Conservation (phyloP, 345 rosid genomes). For the Clausena lansium region DNA sequence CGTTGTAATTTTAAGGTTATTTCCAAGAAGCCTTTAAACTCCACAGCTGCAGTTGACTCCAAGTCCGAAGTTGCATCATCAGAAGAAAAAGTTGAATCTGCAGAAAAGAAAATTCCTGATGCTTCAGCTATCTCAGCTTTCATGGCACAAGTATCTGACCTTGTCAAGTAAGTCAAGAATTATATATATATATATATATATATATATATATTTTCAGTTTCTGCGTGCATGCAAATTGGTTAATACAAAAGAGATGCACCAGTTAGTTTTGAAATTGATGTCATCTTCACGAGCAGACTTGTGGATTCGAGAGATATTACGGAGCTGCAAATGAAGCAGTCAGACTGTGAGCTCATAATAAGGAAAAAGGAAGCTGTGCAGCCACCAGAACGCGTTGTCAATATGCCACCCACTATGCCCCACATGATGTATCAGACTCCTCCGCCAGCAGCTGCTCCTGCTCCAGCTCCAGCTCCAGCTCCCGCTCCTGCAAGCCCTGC, state of each 20-base stretch:
- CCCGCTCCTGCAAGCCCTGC: conserved; percentile 38
- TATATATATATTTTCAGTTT: background rate
- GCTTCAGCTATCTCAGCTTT: conserved; percentile 58
- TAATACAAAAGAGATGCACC: background rate
- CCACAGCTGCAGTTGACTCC: conserved; percentile 33
- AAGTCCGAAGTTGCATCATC: conserved; percentile 23
- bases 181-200: too few species aligned
- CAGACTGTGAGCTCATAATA: conserved; percentile 73
- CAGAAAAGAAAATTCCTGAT: conserved; percentile 48
- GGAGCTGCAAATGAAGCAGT: conserved; percentile 86
- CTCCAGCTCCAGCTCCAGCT: conserved; percentile 32
- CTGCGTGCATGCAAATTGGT: background rate
- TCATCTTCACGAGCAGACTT: conserved; percentile 49
- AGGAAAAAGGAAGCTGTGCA: conserved; percentile 87
- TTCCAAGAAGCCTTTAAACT: conserved; percentile 49
- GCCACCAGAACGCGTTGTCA: conserved; percentile 33
- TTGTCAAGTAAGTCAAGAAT: conserved; percentile 63
- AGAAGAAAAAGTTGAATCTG: conserved; percentile 37
- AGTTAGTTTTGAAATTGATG: background rate
- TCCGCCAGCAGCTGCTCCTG: conserved; percentile 29
- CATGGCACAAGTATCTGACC: conserved; percentile 81
- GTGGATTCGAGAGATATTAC: conserved; percentile 87
- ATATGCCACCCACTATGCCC: conserved; percentile 47
- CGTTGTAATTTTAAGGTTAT: conserved; percentile 39
- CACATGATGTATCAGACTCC: conserved; percentile 43